Base-by-base conservation (phyloP, 257 asterid genomes). In the Buddleja alternifolia region DNA sequence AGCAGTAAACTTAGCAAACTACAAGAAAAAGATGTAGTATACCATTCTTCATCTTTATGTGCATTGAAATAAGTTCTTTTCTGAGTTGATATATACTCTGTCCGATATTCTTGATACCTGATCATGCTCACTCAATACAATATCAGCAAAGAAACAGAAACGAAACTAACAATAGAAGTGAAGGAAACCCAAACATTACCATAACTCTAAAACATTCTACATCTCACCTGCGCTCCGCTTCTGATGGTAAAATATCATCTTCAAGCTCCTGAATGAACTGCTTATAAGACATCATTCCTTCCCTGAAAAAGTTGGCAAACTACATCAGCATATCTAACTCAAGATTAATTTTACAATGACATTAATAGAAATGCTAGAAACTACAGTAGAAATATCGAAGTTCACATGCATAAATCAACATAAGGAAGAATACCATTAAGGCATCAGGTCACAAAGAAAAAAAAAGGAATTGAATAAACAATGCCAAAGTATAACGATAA, bases 241-340 rank as follows among this genome's bases (percentile, higher is more conserved):
- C 99, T 78, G 96, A 71, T 44, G 99, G 99, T 67, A 89, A 75
- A 67, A 94, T 85, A 75, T 94, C 99, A 83, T 94, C 99, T 81
- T 94, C 99, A 79, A 94, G 96, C 87, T 94, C 99, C 88, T 91
- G 99, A 80, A 94, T 94, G 81, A 94, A 94, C 76, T 89, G 99
- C 90, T 94, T 94, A 84, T 94, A 94, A 54, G 99, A 94, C 97
- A 90, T 83, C 97, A 94, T 83, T 65, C 99, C 99, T 80, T 94
- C 97, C 81, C 99, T 94, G 55, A 67, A 70, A 69, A 73, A 19
- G 15, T 47, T n/a, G 29, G 20, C 37, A 65, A 63, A 37, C 55
- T 25, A 51, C 45, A 55, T 81, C 47, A 77, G 23, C 29, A 48
- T 25, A 39, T 61, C 67, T 15, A 37, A 55, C 53, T 69, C 34